These are phyloP conservation scores for Houttuynia cordata DNA, from an alignment of 164 flowering plant genomes.

Conservation along the genomic window DNA sequence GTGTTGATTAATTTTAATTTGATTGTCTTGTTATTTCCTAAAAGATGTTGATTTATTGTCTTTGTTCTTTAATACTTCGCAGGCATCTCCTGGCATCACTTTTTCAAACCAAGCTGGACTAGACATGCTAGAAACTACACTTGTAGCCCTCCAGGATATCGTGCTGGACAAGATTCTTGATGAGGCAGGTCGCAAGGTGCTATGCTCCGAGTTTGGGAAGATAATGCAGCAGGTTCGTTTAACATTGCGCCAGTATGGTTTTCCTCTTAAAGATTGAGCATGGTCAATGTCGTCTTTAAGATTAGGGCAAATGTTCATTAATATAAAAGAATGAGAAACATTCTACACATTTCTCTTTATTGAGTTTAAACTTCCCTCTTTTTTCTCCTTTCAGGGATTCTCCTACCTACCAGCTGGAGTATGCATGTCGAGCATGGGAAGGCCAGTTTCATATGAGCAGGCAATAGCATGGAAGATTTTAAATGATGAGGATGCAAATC, in stretches of 20 bases:
- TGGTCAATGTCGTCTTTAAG: neutral
- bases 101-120: slow-evolving; percentile 88
- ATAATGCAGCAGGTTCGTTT: slow-evolving; percentile 52
- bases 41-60: too few species aligned
- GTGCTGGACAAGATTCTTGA: slow-evolving; percentile 63
- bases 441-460: slow-evolving; percentile 69
- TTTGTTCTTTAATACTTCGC: slow-evolving; percentile 14
- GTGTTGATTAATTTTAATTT: neutral
- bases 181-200: slow-evolving; percentile 40
- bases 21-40: neutral
- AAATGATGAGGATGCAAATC: slow-evolving; percentile 47
- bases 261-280: too few species aligned
- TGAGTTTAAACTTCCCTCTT: neutral
- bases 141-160: slow-evolving; percentile 65
- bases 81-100: slow-evolving; percentile 65
- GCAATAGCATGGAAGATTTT: slow-evolving; percentile 79
- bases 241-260: neutral
- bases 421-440: slow-evolving; percentile 69
- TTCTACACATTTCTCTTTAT: too few species aligned
- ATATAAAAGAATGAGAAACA: too few species aligned
- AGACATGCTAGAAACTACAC: slow-evolving; percentile 85
- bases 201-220: slow-evolving; percentile 51
- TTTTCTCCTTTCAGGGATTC: slow-evolving; percentile 40
- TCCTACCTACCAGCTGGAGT: slow-evolving; percentile 69
- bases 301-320: too few species aligned